Percentiles rank a stretch among this genome's conserved stretches.
phyloP scores from a whole-genome alignment of 2,329 filamentous ascomycete species.

The Fusarium sp. region DNA sequence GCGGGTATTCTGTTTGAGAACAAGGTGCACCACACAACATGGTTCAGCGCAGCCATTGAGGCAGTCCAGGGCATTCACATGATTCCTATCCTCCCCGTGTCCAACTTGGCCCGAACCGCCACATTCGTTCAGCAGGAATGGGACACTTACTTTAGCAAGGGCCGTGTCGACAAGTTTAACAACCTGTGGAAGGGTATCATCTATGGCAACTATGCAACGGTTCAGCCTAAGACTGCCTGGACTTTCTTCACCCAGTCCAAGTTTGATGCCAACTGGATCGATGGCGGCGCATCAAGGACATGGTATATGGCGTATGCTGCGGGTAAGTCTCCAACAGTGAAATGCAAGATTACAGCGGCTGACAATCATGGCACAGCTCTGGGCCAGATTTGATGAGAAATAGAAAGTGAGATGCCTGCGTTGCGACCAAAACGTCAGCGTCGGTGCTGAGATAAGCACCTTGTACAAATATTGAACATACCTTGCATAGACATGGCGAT shows the following conservation, averaged over 20 bases:
- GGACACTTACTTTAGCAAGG: conserved; percentile 77
- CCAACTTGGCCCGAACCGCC: conserved; percentile 70
- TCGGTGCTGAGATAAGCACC: conserved; percentile 6
- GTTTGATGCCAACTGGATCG: conserved; percentile 76
- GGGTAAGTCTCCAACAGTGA: conserved; percentile 60
- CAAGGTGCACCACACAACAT: conserved; percentile 92
- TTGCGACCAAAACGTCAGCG: neutral
- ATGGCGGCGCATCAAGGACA: conserved; percentile 83
- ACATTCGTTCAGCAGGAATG: conserved; percentile 85
- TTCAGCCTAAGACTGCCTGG: conserved; percentile 76
- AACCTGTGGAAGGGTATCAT: conserved; percentile 90
- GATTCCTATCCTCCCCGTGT: conserved; percentile 77
- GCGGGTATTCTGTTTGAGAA: conserved; percentile 86
- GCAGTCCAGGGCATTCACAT: conserved; percentile 84
- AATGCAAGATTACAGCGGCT: conserved; percentile 5
- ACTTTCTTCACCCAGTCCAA: conserved; percentile 74
- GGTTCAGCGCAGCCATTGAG: conserved; percentile 79
- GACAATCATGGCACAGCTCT: conserved; percentile 32
- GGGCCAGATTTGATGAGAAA: conserved; percentile 24
- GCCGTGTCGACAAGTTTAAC: conserved; percentile 69
- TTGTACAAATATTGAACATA: conserved; percentile 30
- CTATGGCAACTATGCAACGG: conserved; percentile 81
- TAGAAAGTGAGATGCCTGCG: neutral
- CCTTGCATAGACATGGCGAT: conserved; percentile 17
- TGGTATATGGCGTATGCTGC: conserved; percentile 87